Evolutionary conservation across 192 early-diverging fungal species (phyloP), one percentile per base, ranked within the genome.

Genomic region (Entomortierella lignicola): DNA sequence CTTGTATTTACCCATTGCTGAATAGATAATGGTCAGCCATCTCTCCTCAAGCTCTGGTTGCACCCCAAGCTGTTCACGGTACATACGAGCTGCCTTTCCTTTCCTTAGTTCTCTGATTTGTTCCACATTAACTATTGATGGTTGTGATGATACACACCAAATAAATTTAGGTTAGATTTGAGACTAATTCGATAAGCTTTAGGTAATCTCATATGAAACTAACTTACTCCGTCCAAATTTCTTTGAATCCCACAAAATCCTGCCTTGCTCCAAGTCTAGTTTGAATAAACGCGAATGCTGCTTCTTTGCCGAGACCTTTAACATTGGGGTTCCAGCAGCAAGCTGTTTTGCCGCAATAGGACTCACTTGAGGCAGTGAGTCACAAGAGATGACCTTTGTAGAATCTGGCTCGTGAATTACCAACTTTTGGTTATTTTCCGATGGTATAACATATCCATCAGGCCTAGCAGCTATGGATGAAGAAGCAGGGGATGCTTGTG

Each of bases 201-300:
- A 51, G 18, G 11, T 47, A 23, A 23, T 54, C 26, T 27, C 52
- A 27, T 51, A 32, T 57, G 15, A 5, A 60, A 64, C 6, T 25
- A 62, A 39, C 68, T 50, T 66, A 82, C 83, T 77, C 53, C 73
- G 64, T 55, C 83, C 83, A 47, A 81, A 72, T 53, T 84, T 84
- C 51, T 68, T 77, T 7, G 83, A 84, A 64, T 84, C 83, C 83
- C 83, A 84, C 32, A 84, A 52, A 26, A 84, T 84, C 34, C 73
- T 51, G 20, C 83, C 79, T 42, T 79, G 79, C 29, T 77, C 83
- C 47, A 81, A 61, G 42, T 84, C 83, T 50, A 84, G 71, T 67
- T 66, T 84, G 69, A 84, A 84, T 11, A 53, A 57, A 39, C 73
- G 68, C 12, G 61, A 62, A 32, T 73, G 72, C 21, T 79, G 72